A percentile compares a stretch with the other conserved stretches of the same genome.
These are phyloP conservation scores for Pseudomassariella vexata DNA, from an alignment of 2,329 filamentous ascomycete species.

Conservation along the genomic window DNA sequence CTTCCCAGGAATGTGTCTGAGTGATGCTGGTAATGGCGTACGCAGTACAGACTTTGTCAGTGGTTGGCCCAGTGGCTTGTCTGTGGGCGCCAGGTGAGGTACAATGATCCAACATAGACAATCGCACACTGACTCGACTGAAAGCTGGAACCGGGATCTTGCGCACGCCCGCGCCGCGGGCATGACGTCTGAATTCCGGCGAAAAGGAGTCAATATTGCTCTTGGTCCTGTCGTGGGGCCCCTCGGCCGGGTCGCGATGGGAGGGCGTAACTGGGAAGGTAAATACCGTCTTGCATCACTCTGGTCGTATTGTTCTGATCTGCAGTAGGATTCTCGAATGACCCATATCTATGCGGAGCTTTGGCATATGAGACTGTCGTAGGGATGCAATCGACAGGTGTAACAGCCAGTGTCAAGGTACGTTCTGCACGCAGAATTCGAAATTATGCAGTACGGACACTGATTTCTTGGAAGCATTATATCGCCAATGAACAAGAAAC, in stretches of 20 bases:
- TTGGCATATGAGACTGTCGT: slow-evolving; percentile 48
- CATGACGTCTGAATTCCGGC: slow-evolving; percentile 71
- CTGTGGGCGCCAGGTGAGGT: slow-evolving; percentile 41
- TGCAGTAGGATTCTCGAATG: slow-evolving; percentile 30
- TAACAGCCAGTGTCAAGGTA: slow-evolving; percentile 60
- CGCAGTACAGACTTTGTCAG: slow-evolving; percentile 32
- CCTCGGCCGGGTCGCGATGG: slow-evolving; percentile 52
- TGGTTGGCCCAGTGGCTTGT: slow-evolving; percentile 49
- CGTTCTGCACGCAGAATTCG: no score
- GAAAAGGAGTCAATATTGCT: slow-evolving; percentile 73
- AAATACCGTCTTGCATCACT: slow-evolving; percentile 1
- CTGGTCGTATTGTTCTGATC: neutral
- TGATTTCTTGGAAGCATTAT: slow-evolving; percentile 48
- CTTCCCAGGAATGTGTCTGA: slow-evolving; percentile 35
- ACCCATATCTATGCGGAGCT: slow-evolving; percentile 55
- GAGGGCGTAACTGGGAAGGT: slow-evolving; percentile 63
- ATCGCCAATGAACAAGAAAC: slow-evolving; percentile 73
- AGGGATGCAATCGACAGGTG: slow-evolving; percentile 64
- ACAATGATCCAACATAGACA: neutral
- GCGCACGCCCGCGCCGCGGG: slow-evolving; percentile 62
- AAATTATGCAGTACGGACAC: no score
- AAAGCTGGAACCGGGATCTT: slow-evolving; percentile 68
- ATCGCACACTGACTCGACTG: slow-evolving; percentile 37
- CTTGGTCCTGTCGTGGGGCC: slow-evolving; percentile 72
- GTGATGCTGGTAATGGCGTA: slow-evolving; percentile 24